A percentile compares a stretch with the other conserved stretches of the same genome.
These are phyloP conservation scores for Heliocybe sulcata DNA, from an alignment of 1,284 basidiomycete species.

Conservation along the genomic window DNA sequence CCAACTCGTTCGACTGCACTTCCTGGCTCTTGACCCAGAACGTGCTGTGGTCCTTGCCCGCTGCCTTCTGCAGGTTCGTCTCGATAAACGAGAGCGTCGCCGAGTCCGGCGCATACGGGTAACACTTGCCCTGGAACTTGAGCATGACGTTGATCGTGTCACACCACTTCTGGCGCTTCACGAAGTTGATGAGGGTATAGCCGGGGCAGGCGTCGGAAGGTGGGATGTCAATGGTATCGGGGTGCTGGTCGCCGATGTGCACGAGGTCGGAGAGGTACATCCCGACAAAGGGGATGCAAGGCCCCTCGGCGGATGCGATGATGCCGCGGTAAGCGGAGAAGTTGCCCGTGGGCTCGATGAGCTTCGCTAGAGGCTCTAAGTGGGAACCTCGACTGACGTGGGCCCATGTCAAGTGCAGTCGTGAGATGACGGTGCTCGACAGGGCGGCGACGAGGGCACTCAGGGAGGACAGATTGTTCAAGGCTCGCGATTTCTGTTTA, in stretches of 20 bases:
- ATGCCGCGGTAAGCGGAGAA: slow-evolving; percentile 50
- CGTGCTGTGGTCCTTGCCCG: slow-evolving; percentile 35
- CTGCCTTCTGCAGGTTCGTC: slow-evolving; percentile 32
- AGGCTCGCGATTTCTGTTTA: slow-evolving; percentile 53
- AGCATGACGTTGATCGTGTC: slow-evolving; percentile 50
- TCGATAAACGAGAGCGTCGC: slow-evolving; percentile 40
- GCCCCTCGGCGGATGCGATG: slow-evolving; percentile 42
- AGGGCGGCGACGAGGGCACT: slow-evolving; percentile 59
- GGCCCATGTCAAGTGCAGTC: slow-evolving; percentile 62
- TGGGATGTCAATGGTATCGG: slow-evolving; percentile 24
- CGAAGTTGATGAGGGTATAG: slow-evolving; percentile 37
- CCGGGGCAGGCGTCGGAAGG: slow-evolving; percentile 11
- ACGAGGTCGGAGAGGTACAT: slow-evolving; percentile 57
- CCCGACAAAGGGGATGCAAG: slow-evolving; percentile 60
- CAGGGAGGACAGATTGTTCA: slow-evolving; percentile 66
- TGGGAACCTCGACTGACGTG: slow-evolving; percentile 43
- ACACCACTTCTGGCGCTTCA: slow-evolving; percentile 49
- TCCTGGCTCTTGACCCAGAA: slow-evolving; percentile 55
- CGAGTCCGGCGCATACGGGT: slow-evolving; percentile 39
- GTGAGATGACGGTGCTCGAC: slow-evolving; percentile 47
- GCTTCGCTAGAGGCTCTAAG: slow-evolving; percentile 42
- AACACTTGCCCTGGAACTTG: slow-evolving; percentile 47
- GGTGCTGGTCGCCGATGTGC: slow-evolving; percentile 46
- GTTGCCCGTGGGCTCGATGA: slow-evolving; percentile 50
- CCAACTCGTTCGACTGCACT: slow-evolving; percentile 48